Evolutionary conservation across 225 moss, liverwort and hornwort species (phyloP), one percentile per base, ranked within the genome.

Genomic region (Sphagnum tenellum): DNA sequence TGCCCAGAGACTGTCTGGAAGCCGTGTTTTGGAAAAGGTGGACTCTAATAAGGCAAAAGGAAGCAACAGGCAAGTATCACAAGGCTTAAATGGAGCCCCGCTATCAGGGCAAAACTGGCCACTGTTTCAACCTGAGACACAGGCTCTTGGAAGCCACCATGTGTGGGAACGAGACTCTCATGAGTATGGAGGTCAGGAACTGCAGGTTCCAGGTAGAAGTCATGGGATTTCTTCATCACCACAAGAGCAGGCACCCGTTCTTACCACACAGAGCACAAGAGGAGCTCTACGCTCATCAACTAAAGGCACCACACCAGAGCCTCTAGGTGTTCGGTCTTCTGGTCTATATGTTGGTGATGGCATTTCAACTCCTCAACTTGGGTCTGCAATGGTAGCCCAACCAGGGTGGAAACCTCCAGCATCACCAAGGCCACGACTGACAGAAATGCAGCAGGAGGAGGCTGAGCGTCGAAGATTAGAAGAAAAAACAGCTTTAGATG

Each of bases 371-470:
- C 52, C 6, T 52, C 52, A 52, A 6, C 52, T 52, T 9, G 9
- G 52, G 6, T 52, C 58, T 8, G 49, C 58, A 13, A 58, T 48
- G 49, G 48, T 59, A 12, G 73, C 64, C 44, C 80, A 75, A 67
- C 71, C 86, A 50, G 82, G 66, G 53, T 82, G 86, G 82, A 86
- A 80, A 65, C 86, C 86, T 69, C 77, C 82, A 45, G 60, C 75
- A 53, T 71, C 75, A 49, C 64, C 69, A 8, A 86, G 78, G 58
- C 75, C 80, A 72, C 82, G 80, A 10, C 64, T 86, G 49, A 82
- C 74, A 71, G 86, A 86, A 72, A 86, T 86, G 57, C 86, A 86
- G 67, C 75, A 80, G 64, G 86, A 86, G 73, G 86, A 86, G 75
- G 79, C 77, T 66, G 86, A 77, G 53, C 74, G 73, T 64, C 74